Conservation (phyloP, 2,329 filamentous ascomycete genomes). For the Cephalotrichum gorgonifer region DNA sequence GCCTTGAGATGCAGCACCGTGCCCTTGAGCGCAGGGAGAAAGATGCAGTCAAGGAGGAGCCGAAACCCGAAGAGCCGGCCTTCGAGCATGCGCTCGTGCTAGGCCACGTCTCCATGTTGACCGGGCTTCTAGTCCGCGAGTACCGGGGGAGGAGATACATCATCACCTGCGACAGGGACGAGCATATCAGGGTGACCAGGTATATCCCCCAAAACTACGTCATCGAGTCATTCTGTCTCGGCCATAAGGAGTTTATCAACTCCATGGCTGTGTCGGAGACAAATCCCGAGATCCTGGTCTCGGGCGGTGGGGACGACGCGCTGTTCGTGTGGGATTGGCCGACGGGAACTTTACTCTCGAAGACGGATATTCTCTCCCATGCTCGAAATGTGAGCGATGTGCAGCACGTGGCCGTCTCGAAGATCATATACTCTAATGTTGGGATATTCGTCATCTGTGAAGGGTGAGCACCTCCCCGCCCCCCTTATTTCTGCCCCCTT, state of each 20-base stretch:
- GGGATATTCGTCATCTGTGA: conserved; percentile 27
- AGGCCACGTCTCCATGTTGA: conserved; percentile 93
- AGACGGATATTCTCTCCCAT: conserved; percentile 37
- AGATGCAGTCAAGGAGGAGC: conserved; percentile 14
- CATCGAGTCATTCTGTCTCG: conserved; percentile 82
- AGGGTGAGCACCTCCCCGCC: conserved; percentile 22
- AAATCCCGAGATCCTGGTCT: conserved; percentile 57
- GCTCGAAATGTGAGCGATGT: conserved; percentile 22
- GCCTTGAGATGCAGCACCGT: conserved; percentile 47
- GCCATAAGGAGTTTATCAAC: conserved; percentile 77
- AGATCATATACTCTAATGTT: conserved; percentile 18
- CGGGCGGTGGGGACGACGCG: conserved; percentile 75
- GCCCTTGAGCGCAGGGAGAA: conserved; percentile 24
- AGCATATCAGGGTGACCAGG: conserved; percentile 80
- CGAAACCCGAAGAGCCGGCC: conserved; percentile 25
- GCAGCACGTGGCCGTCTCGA: conserved; percentile 33
- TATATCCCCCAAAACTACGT: conserved; percentile 75
- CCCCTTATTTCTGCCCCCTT: not conserved
- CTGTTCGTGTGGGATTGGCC: conserved; percentile 79
- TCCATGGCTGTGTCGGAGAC: conserved; percentile 55
- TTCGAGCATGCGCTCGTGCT: conserved; percentile 75
- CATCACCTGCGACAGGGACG: conserved; percentile 45
- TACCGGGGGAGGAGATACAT: conserved; percentile 35
- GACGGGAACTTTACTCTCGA: conserved; percentile 40
- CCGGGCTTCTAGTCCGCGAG: conserved; percentile 49